Base-by-base conservation (phyloP, 768 basidiomycete genomes). In the Auriscalpium vulgare region DNA sequence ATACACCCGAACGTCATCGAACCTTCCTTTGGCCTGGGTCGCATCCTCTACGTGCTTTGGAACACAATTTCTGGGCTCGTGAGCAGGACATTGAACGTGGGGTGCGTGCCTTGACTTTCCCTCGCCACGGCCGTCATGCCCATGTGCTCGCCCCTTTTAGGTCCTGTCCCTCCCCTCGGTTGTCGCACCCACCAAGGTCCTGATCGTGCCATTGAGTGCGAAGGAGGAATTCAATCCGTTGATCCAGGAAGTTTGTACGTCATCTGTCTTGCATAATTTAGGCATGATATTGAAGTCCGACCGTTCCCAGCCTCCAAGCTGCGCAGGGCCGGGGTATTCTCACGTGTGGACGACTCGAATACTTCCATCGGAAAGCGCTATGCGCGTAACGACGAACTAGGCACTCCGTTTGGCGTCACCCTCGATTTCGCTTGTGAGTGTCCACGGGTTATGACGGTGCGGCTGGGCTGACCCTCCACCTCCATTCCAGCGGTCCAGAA, bases 1-100 rank as follows among this genome's bases (percentile, higher is more conserved):
- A 72, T 97, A 81, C 73, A 92, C 85, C 97, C 95, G 38, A 98
- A 97, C 71, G 97, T 99, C 70, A 95, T 98, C 69, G 95, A 97
- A 69, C 95, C 97, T 21, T 99, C 97, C 4, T 97, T 97, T 72
- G 95, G 97, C 57, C 83, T 98, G 62, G 95, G 95, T 53, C 92
- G 95, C 54, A 97, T 98, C 65, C 76, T 97, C 47, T 97, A 97
- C 71, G 84, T 83, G 34, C 78, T 98, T 83, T 99, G 37, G 97
- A 99, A 71, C 97, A 98, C 76, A 84, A 82, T 64, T 99, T 87
- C 78, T 98, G 95, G 97, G 82, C 82, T 57, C 84, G 97, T 68
- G 94, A 92, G 66, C 83, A 90, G 65, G 95, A 97, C 69, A 75
- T 90, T 29, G 89, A 93, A 59, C 88, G 95, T 63, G 88, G 85